phyloP scores from a whole-genome alignment of 2,329 filamentous ascomycete genomes.

The Grosmannia serpens region DNA sequence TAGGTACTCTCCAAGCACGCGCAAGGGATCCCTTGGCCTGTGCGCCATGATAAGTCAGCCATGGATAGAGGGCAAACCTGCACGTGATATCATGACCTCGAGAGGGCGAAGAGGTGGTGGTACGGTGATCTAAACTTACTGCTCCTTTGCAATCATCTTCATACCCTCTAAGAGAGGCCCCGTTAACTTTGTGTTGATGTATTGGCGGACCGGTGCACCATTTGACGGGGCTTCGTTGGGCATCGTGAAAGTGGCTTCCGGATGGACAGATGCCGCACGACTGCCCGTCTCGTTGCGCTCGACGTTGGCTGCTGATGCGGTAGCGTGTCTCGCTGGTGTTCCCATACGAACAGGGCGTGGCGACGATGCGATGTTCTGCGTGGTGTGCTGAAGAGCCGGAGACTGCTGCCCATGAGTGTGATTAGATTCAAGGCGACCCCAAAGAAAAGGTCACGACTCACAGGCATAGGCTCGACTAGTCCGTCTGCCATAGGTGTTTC shows the following conservation, averaged over 20 bases:
- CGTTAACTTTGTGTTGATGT: conserved; percentile 61
- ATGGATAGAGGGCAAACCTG: background rate
- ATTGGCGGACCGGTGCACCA: conserved; percentile 57
- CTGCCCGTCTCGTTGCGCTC: conserved; percentile 24
- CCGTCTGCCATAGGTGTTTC: background rate
- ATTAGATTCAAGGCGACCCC: background rate
- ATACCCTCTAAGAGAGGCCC: conserved; percentile 60
- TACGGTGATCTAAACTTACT: conserved; percentile 39
- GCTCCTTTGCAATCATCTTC: conserved; percentile 59
- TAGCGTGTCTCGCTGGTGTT: conserved; percentile 31
- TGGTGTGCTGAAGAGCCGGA: background rate
- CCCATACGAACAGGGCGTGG: conserved; percentile 32
- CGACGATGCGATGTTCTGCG: conserved; percentile 20
- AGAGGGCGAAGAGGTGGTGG: background rate
- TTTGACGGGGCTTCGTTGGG: conserved; percentile 50
- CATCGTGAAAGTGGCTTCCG: conserved; percentile 38
- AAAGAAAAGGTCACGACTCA: background rate
- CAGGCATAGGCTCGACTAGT: background rate
- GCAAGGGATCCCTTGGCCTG: conserved; percentile 57
- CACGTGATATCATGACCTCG: background rate
- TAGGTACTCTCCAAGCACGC: conserved; percentile 58
- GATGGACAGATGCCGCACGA: conserved; percentile 45
- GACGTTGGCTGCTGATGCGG: conserved; percentile 11
- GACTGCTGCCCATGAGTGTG: background rate
- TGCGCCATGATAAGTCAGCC: conserved; percentile 1